Percentiles rank a stretch among this genome's conserved stretches.
These are phyloP conservation scores for Phylloboletellus chloephorus DNA, from an alignment of 1,284 basidiomycete genomes.

Conservation along the genomic window DNA sequence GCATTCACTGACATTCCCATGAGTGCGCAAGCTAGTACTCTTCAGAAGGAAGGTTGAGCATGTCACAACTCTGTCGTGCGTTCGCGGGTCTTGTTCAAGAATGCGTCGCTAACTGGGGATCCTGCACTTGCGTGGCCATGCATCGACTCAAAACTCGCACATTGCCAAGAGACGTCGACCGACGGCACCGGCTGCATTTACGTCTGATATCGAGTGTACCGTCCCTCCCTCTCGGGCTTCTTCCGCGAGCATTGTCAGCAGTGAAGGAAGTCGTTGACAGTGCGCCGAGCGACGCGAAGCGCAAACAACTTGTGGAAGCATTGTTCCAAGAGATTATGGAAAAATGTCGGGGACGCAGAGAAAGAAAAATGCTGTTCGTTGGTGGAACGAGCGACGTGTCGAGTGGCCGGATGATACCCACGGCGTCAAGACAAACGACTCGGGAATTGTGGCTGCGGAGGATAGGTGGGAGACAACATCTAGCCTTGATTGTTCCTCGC, in stretches of 20 bases:
- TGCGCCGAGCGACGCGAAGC: slow-evolving; percentile 14
- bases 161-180: slow-evolving; percentile 23
- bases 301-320: slow-evolving; percentile 48
- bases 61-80: slow-evolving; percentile 57
- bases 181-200: slow-evolving; percentile 49
- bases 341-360: slow-evolving; percentile 58
- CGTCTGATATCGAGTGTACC: slow-evolving; percentile 56
- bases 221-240: slow-evolving; percentile 48
- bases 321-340: slow-evolving; percentile 57
- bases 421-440: too few species aligned
- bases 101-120: slow-evolving; percentile 41
- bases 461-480: not conserved
- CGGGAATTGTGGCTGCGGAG: too few species aligned
- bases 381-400: slow-evolving; percentile 53
- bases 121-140: slow-evolving; percentile 55
- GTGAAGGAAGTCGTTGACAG: slow-evolving; percentile 37
- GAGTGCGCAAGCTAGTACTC: slow-evolving; percentile 57
- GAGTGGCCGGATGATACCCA: too few species aligned
- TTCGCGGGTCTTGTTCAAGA: slow-evolving; percentile 59
- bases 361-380: slow-evolving; percentile 57
- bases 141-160: slow-evolving; percentile 45
- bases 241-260: slow-evolving; percentile 49
- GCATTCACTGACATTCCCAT: slow-evolving; percentile 37
- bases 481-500: slow-evolving; percentile 18
- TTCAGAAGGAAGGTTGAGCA: slow-evolving; percentile 48